phyloP scores from a whole-genome alignment of 116 monocot species.

The Zostera marina region DNA sequence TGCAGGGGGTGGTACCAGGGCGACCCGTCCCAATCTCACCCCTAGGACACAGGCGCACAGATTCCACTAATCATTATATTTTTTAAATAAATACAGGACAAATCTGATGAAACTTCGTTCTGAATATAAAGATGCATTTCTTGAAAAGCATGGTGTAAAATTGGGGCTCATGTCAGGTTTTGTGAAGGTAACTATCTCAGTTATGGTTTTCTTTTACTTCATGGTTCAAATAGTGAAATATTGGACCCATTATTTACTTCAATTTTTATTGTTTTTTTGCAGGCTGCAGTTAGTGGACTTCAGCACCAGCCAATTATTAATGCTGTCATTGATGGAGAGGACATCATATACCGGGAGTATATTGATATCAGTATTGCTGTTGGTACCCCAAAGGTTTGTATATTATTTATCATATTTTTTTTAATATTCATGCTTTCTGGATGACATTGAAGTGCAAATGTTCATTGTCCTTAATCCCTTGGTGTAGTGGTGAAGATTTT shows the following conservation, averaged over 20 bases:
- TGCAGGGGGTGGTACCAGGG: no score
- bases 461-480: no score
- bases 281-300: conserved; percentile 88
- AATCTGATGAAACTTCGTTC: conserved; percentile 97
- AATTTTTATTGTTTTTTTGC: background rate
- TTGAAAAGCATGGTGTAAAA: conserved; percentile 83
- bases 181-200: conserved; percentile 41
- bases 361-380: conserved; percentile 92
- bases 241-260: background rate
- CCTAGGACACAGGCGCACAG: no score
- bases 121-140: conserved; percentile 86
- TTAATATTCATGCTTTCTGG: background rate
- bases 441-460: no score
- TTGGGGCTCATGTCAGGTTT: conserved; percentile 97
- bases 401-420: background rate
- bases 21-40: no score
- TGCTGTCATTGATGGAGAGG: conserved; percentile 94
- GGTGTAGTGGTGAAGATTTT: no score
- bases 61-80: background rate
- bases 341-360: conserved; percentile 93
- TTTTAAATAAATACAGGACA: conserved; percentile 32
- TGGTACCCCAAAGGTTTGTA: conserved; percentile 77
- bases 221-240: background rate
- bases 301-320: conserved; percentile 90
- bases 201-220: background rate